These are phyloP conservation scores for Endoconidiophora laricicola DNA, from an alignment of 2,329 filamentous ascomycete species.

Conservation along the genomic window DNA sequence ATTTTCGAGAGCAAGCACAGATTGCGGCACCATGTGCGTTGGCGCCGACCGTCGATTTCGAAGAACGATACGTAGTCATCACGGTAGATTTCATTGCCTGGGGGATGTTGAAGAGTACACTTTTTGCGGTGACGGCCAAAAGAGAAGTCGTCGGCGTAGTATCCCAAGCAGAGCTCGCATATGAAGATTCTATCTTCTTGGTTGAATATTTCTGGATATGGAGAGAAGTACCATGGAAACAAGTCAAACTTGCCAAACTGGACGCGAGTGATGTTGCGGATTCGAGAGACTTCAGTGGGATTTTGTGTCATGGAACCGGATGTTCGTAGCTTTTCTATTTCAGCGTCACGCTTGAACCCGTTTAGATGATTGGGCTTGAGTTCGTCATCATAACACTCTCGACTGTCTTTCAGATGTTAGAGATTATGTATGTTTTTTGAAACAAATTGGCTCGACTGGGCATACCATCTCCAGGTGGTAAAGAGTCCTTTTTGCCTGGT, in stretches of 20 bases:
- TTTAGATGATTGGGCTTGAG: slow-evolving; percentile 17
- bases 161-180: slow-evolving; percentile 90
- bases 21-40: slow-evolving; percentile 93
- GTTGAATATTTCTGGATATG: slow-evolving; percentile 78
- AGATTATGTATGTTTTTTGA: too few species aligned
- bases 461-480: slow-evolving; percentile 35
- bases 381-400: slow-evolving; percentile 35
- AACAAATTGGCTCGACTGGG: slow-evolving; percentile 18
- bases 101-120: slow-evolving; percentile 80
- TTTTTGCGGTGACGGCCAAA: slow-evolving; percentile 79
- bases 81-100: slow-evolving; percentile 95
- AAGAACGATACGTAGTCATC: slow-evolving; percentile 91
- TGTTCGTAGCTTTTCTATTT: slow-evolving; percentile 90
- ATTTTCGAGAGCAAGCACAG: slow-evolving; percentile 88
- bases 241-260: slow-evolving; percentile 88
- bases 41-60: slow-evolving; percentile 86
- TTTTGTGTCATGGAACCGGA: slow-evolving; percentile 98
- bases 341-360: slow-evolving; percentile 64
- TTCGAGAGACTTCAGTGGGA: slow-evolving; percentile 86
- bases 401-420: slow-evolving; percentile 21
- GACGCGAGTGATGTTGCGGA: slow-evolving; percentile 83
- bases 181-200: slow-evolving; percentile 86
- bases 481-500: slow-evolving; percentile 36
- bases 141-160: slow-evolving; percentile 68
- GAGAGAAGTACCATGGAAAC: slow-evolving; percentile 98